Percentiles rank a stretch among this genome's conserved stretches.
These are phyloP conservation scores for Hypoxylon lenormandii DNA, from an alignment of 495 filamentous ascomycete species.

Conservation along the genomic window DNA sequence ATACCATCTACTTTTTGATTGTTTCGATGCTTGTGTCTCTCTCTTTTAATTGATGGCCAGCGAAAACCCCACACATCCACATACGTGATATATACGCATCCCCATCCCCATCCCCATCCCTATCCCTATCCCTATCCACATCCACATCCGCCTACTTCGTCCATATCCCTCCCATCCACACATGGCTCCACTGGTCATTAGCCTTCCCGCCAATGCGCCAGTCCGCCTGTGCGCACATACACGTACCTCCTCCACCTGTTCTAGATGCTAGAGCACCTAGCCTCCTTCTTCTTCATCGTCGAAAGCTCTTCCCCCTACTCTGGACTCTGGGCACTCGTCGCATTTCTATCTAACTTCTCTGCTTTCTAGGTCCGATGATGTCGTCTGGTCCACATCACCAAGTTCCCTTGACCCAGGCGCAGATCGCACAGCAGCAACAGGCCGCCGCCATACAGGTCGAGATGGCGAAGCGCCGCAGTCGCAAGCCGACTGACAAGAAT, in stretches of 20 bases:
- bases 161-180: slow-evolving; percentile 11
- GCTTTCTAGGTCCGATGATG: slow-evolving; percentile 67
- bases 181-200: slow-evolving; percentile 42
- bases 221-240: slow-evolving; percentile 13
- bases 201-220: slow-evolving; percentile 18
- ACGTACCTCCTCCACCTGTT: slow-evolving; percentile 15
- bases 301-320: slow-evolving; percentile 9
- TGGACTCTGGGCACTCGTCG: slow-evolving; percentile 19
- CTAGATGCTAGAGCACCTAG: background rate
- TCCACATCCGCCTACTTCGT: background rate
- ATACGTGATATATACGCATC: background rate
- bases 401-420: slow-evolving; percentile 63
- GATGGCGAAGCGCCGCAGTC: slow-evolving; percentile 77
- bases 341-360: slow-evolving; percentile 40
- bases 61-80: slow-evolving; percentile 15
- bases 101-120: slow-evolving; percentile 26
- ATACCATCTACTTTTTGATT: background rate
- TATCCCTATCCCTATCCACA: too few relatives aligned
- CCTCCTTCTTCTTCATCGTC: slow-evolving; percentile 7
- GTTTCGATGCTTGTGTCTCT: slow-evolving; percentile 13
- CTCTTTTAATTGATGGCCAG: slow-evolving; percentile 26
- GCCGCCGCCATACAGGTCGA: slow-evolving; percentile 68
- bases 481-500: slow-evolving; percentile 92
- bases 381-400: slow-evolving; percentile 62
- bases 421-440: slow-evolving; percentile 68